These are phyloP conservation scores for Serpula lacrymans DNA, from an alignment of 768 basidiomycete species.

Conservation along the genomic window DNA sequence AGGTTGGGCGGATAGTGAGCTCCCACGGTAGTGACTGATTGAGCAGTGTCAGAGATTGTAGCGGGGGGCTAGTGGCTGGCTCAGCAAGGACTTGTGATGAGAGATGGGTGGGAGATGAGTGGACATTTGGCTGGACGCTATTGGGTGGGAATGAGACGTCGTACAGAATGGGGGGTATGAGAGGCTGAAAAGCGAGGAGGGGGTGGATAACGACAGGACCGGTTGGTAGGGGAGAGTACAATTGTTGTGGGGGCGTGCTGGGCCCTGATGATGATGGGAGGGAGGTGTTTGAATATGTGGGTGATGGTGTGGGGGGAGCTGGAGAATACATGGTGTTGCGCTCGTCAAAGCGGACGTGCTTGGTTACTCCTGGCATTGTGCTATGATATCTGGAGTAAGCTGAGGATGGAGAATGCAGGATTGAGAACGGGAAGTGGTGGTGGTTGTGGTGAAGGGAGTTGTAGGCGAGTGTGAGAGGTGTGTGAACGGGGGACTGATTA, in stretches of 20 bases:
- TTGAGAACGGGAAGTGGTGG: no score
- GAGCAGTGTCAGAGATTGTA: constrained; percentile 26
- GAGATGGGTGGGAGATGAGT: constrained; percentile 22
- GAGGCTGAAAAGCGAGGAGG: constrained; percentile 25
- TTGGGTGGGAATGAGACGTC: constrained; percentile 16
- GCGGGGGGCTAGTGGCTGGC: constrained; percentile 28
- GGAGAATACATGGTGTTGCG: constrained; percentile 32
- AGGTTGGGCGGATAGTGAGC: constrained; percentile 25
- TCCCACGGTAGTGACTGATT: constrained; percentile 32
- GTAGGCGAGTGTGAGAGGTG: constrained; percentile 6
- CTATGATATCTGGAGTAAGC: no score
- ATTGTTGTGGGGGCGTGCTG: constrained; percentile 25
- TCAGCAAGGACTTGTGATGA: constrained; percentile 20
- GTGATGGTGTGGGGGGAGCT: constrained; percentile 18
- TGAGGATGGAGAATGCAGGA: no score
- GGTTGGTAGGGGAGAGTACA: constrained; percentile 14
- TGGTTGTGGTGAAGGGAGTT: constrained; percentile 1
- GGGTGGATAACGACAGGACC: constrained; percentile 30
- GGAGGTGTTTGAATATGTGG: constrained; percentile 24
- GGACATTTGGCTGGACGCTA: constrained; percentile 18
- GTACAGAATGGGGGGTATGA: constrained; percentile 16
- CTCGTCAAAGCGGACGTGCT: constrained; percentile 30
- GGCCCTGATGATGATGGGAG: constrained; percentile 29
- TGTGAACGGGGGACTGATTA: constrained; percentile 13
- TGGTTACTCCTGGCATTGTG: constrained; percentile 20